phyloP scores from a whole-genome alignment of 202 grass and related monocot species.

The Carex arenaria region DNA sequence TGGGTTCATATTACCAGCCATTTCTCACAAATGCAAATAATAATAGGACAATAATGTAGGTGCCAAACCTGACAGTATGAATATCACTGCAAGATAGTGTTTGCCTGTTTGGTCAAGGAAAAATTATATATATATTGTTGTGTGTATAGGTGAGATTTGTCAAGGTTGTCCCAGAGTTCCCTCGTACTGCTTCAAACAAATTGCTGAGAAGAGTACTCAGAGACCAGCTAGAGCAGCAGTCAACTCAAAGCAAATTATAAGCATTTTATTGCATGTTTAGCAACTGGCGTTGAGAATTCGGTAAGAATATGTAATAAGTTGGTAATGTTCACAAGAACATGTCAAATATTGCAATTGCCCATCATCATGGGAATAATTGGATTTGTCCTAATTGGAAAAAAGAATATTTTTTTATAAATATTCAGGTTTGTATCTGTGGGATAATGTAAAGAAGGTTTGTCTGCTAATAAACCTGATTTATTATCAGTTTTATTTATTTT shows the following conservation, averaged over 20 bases:
- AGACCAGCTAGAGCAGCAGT: constrained; percentile 48
- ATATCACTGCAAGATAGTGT: background rate
- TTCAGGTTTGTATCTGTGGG: background rate
- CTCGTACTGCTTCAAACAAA: constrained; percentile 89
- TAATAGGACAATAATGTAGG: background rate
- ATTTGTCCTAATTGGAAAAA: background rate
- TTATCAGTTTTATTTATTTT: no score
- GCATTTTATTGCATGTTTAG: background rate
- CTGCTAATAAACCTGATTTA: background rate
- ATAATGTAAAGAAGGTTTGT: background rate
- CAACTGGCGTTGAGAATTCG: background rate
- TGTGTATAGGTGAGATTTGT: constrained; percentile 67
- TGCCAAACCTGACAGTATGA: background rate
- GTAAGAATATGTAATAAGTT: background rate
- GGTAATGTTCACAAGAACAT: background rate
- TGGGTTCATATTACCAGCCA: background rate
- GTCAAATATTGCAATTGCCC: background rate
- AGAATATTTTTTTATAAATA: background rate
- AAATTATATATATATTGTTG: background rate
- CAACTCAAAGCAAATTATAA: constrained; percentile 59
- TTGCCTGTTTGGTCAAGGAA: background rate
- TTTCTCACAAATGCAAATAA: background rate
- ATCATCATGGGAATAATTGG: background rate
- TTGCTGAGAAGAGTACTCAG: constrained; percentile 76
- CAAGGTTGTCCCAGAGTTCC: constrained; percentile 77